Evolutionary conservation across 768 basidiomycete species (phyloP).

Genomic region (Russula sp.): DNA sequence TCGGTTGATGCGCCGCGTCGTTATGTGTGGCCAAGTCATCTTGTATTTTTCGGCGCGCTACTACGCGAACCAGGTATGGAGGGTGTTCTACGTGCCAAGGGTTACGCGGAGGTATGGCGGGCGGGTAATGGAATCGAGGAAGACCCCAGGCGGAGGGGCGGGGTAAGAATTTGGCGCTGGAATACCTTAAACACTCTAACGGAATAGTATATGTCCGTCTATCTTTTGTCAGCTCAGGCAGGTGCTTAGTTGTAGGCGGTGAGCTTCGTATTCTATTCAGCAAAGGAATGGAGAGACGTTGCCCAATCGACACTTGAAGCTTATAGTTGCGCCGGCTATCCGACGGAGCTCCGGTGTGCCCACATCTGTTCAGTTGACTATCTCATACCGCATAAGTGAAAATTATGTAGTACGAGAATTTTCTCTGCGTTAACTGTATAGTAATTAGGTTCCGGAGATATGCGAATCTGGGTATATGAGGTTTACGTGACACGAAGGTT

Average conservation of each 20-base stretch:
- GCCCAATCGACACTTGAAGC: too few species aligned
- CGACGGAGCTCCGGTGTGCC: too few species aligned
- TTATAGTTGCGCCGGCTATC: too few species aligned
- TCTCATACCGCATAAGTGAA: too few species aligned
- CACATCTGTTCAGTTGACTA: too few species aligned
- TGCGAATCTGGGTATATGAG: too few species aligned
- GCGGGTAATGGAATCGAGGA: constrained; percentile 70
- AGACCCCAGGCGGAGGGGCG: constrained; percentile 61
- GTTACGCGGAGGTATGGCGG: constrained; percentile 61
- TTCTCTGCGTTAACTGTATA: too few species aligned
- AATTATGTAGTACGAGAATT: too few species aligned
- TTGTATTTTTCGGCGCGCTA: constrained; percentile 81
- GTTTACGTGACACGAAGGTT: too few species aligned
- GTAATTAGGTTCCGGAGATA: too few species aligned
- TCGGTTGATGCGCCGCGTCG: constrained; percentile 46
- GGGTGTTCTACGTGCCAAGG: constrained; percentile 42
- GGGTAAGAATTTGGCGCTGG: constrained; percentile 57
- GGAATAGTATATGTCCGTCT: neutral
- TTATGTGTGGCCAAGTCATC: constrained; percentile 76
- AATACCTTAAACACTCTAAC: neutral
- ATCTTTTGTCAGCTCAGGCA: neutral
- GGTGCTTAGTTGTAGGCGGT: neutral
- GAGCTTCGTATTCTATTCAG: neutral
- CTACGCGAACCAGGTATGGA: constrained; percentile 48
- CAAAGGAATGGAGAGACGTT: too few species aligned